phyloP scores from a whole-genome alignment of 2,329 filamentous ascomycete genomes.

The Penicillium psychrosexuale region DNA sequence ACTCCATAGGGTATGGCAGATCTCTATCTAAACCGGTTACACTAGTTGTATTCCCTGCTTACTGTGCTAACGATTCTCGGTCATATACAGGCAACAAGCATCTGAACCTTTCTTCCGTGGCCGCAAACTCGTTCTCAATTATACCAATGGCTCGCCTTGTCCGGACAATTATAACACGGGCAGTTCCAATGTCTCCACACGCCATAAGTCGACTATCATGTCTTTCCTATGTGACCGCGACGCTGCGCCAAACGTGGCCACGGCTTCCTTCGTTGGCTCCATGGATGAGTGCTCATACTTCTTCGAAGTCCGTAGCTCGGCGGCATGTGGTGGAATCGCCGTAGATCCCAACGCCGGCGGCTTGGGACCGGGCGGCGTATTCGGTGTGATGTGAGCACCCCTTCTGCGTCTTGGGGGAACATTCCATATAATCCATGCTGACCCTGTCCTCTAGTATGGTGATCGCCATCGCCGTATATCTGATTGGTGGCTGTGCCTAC shows the following conservation, averaged over 20 bases:
- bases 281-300: conserved; percentile 92
- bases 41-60: neutral
- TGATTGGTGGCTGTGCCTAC: conserved; percentile 91
- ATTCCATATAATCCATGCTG: conserved; percentile 10
- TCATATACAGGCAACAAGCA: conserved; percentile 40
- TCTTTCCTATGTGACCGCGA: conserved; percentile 92
- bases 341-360: conserved; percentile 53
- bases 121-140: conserved; percentile 68
- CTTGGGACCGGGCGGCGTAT: conserved; percentile 71
- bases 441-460: conserved; percentile 41
- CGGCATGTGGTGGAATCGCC: conserved; percentile 74
- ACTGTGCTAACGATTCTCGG: conserved; percentile 3
- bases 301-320: conserved; percentile 84
- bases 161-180: conserved; percentile 29
- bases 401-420: neutral
- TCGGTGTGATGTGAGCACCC: conserved; percentile 74
- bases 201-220: conserved; percentile 74
- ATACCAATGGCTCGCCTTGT: conserved; percentile 73
- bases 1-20: conserved; percentile 46
- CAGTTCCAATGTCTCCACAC: conserved; percentile 21
- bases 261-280: conserved; percentile 80
- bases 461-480: conserved; percentile 78
- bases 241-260: conserved; percentile 63
- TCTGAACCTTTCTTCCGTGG: conserved; percentile 49
- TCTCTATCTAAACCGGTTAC: neutral